A percentile compares a stretch with the other conserved stretches of the same genome.
phyloP scores from a whole-genome alignment of 2,329 filamentous ascomycete genomes.

The Diaporthe citri region DNA sequence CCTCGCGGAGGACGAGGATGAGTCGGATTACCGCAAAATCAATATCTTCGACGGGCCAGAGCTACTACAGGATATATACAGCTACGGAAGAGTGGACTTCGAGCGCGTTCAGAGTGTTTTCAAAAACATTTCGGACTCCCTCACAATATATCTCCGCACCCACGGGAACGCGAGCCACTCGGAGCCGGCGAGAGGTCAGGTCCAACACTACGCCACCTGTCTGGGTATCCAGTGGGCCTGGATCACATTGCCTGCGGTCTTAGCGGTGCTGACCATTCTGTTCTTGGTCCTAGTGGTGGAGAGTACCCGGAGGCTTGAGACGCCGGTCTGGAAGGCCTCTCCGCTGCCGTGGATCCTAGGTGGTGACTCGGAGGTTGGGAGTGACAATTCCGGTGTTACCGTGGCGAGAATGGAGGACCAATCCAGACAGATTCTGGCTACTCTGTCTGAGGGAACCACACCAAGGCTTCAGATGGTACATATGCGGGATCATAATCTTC shows the following conservation, averaged over 20 bases:
- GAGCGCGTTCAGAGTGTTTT: not conserved
- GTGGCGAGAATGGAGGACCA: not conserved
- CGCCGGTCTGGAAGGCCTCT: not conserved
- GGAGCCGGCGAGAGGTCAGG: not conserved
- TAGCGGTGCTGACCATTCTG: not conserved
- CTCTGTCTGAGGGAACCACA: not conserved
- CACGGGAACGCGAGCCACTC: not conserved
- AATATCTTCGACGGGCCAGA: not conserved
- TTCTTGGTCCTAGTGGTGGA: not conserved
- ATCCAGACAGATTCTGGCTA: not conserved
- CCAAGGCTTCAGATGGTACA: not conserved
- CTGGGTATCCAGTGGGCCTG: not conserved
- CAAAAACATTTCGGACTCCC: not conserved
- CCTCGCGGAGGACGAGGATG: fast-evolving
- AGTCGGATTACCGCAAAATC: no score
- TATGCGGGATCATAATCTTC: not conserved
- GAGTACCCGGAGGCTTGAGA: not conserved
- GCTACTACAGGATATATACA: not conserved
- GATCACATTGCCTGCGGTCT: not conserved
- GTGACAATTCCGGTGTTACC: fast-evolving
- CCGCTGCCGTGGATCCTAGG: not conserved
- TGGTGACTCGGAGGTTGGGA: not conserved
- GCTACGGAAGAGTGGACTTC: constrained; percentile 1
- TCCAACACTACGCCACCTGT: not conserved
- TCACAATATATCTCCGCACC: not conserved